Evolutionary conservation across 345 rosid genomes (phyloP).

Genomic region (Melaleuca alternifolia): DNA sequence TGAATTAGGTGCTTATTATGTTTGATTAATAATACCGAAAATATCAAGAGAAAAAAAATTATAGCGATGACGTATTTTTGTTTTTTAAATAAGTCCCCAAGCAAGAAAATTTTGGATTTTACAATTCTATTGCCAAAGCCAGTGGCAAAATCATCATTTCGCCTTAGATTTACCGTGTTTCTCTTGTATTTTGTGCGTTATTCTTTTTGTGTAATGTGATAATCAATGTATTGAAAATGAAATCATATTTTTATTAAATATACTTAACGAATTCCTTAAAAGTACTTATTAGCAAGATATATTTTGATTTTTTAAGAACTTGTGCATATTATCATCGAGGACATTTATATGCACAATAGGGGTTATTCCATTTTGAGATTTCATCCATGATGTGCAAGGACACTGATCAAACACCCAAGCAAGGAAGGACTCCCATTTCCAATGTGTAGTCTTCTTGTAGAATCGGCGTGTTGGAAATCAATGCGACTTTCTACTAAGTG

Average conservation of each 20-base stretch:
- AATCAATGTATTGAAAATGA: too few species aligned
- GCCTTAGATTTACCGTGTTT: too few species aligned
- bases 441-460: neutral
- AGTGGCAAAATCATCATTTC: too few species aligned
- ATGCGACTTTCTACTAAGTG: neutral
- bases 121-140: too few species aligned
- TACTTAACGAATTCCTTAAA: neutral
- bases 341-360: too few species aligned
- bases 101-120: too few species aligned
- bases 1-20: neutral
- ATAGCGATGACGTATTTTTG: neutral
- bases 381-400: too few species aligned
- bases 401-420: too few species aligned
- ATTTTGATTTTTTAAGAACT: neutral
- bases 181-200: neutral
- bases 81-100: neutral
- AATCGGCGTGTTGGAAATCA: rapidly evolving
- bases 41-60: neutral
- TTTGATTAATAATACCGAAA: neutral
- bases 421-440: too few species aligned
- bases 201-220: neutral
- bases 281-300: too few species aligned
- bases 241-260: neutral
- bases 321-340: too few species aligned
- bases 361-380: too few species aligned